These are phyloP conservation scores for Aspergillus neoniger DNA, from an alignment of 2,329 filamentous ascomycete genomes.

Conservation along the genomic window DNA sequence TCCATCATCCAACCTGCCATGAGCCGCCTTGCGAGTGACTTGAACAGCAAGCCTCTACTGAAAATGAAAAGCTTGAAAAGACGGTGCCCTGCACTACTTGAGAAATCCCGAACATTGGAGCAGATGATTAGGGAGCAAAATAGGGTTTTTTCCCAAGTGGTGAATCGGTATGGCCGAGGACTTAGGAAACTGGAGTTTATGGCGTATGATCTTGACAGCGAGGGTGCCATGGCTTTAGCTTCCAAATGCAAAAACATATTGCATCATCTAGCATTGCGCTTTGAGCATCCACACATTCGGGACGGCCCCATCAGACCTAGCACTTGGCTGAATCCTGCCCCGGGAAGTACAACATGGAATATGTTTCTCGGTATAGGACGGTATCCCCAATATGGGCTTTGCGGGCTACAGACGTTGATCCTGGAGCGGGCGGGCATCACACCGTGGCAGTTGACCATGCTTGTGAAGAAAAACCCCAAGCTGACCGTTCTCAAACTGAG, in stretches of 20 bases:
- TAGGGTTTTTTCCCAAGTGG: conserved; percentile 24
- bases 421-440: conserved; percentile 39
- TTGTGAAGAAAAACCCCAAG: conserved; percentile 33
- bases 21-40: background rate
- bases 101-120: conserved; percentile 14
- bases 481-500: conserved; percentile 33
- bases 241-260: conserved; percentile 26
- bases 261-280: conserved; percentile 36
- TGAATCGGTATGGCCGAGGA: conserved; percentile 29
- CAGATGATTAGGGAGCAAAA: conserved; percentile 31
- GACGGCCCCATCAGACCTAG: conserved; percentile 31
- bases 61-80: conserved; percentile 8
- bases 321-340: conserved; percentile 32
- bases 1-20: conserved; percentile 19
- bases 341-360: conserved; percentile 35
- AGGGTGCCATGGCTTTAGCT: conserved; percentile 31
- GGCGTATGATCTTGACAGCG: conserved; percentile 33
- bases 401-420: conserved; percentile 30
- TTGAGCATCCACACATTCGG: conserved; percentile 38
- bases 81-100: background rate
- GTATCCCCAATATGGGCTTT: conserved; percentile 23
- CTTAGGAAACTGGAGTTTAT: conserved; percentile 34
- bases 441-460: conserved; percentile 35
- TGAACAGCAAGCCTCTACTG: background rate
- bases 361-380: conserved; percentile 32